Evolutionary conservation across 2,329 filamentous ascomycete genomes (phyloP).

Genomic region (Aureobasidium sp.): DNA sequence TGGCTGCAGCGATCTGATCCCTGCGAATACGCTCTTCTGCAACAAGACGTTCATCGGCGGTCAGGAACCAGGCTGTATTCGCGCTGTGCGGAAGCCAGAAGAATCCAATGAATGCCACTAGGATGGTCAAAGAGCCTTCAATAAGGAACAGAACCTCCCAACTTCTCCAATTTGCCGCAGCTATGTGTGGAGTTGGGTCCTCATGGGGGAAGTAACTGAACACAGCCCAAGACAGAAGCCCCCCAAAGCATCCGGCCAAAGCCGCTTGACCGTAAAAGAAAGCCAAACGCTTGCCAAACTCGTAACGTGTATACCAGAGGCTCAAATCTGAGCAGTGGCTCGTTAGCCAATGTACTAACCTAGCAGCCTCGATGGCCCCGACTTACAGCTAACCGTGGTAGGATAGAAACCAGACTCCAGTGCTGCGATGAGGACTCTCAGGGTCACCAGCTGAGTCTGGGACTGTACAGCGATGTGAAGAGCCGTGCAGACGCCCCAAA

Average conservation of each 20-base stretch:
- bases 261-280: slow-evolving; percentile 51
- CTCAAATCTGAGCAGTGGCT: slow-evolving; percentile 35
- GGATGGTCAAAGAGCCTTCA: slow-evolving; percentile 40
- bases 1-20: slow-evolving; percentile 18
- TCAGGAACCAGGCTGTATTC: slow-evolving; percentile 45
- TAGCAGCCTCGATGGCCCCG: not conserved
- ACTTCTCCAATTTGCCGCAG: slow-evolving; percentile 30
- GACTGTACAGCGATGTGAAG: slow-evolving; percentile 38
- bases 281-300: slow-evolving; percentile 45
- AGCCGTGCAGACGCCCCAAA: slow-evolving; percentile 44
- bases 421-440: slow-evolving; percentile 38
- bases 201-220: slow-evolving; percentile 34
- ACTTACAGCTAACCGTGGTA: slow-evolving; percentile 42
- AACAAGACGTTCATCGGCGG: slow-evolving; percentile 36
- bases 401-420: slow-evolving; percentile 52
- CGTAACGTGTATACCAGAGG: slow-evolving; percentile 49
- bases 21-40: slow-evolving; percentile 37
- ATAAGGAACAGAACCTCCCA: slow-evolving; percentile 45
- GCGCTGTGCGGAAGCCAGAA: slow-evolving; percentile 42
- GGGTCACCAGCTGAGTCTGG: slow-evolving; percentile 38
- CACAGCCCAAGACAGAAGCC: slow-evolving; percentile 42
- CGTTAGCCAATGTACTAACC: not conserved
- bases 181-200: not conserved
- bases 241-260: slow-evolving; percentile 48
- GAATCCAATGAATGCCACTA: slow-evolving; percentile 38